Evolutionary conservation across 345 rosid genomes (phyloP).

Genomic region (Populus alba): DNA sequence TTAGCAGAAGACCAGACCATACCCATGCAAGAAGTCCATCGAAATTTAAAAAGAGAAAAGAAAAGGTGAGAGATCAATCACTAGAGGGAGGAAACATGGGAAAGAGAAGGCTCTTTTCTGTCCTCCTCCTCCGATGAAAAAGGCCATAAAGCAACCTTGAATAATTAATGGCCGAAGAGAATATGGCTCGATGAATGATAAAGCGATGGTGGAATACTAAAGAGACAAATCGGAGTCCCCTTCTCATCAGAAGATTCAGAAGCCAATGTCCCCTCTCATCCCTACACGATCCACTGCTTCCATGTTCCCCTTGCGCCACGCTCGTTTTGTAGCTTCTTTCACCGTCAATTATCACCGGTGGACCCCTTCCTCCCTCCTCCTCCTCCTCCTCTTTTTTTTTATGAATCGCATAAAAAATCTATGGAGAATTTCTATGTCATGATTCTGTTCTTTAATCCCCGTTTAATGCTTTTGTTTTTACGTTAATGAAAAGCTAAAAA

Average conservation of each 20-base stretch:
- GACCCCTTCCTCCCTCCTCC: slow-evolving; percentile 5
- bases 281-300: slow-evolving; percentile 58
- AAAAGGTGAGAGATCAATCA: not conserved
- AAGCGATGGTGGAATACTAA: not conserved
- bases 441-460: not conserved
- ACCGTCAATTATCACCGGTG: slow-evolving; percentile 25
- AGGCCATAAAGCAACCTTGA: not conserved
- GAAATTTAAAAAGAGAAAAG: no score
- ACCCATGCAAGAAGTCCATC: no score
- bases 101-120: not conserved
- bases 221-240: slow-evolving; percentile 34
- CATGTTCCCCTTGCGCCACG: slow-evolving; percentile 39
- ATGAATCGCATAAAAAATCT: not conserved
- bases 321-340: slow-evolving; percentile 24
- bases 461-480: slow-evolving; percentile 13
- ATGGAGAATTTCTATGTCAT: not conserved
- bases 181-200: not conserved
- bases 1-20: not conserved
- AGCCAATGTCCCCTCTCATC: slow-evolving; percentile 55
- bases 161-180: not conserved
- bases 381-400: no score
- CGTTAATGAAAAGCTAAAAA: slow-evolving; percentile 1
- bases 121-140: not conserved
- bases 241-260: slow-evolving; percentile 31
- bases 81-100: not conserved